Percentiles rank a stretch among this genome's conserved stretches.
These are phyloP conservation scores for Neurospora sp. DNA, from an alignment of 495 filamentous ascomycete species.

Conservation along the genomic window DNA sequence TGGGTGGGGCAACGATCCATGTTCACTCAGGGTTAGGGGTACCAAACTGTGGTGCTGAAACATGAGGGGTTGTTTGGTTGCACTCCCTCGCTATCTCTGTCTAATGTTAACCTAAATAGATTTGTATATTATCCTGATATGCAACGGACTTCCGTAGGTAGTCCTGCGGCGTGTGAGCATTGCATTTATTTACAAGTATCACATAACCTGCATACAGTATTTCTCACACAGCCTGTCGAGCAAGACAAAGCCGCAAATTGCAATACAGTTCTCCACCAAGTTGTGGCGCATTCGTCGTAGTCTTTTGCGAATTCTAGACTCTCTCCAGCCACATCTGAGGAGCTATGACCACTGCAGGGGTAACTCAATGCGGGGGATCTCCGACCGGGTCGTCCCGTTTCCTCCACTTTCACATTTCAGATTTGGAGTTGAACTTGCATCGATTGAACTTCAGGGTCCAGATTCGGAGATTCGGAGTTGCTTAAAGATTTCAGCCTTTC, in stretches of 20 bases:
- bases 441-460: background rate
- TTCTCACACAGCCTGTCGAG: background rate
- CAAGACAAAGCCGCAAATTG: background rate
- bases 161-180: too few relatives aligned
- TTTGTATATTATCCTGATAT: too few relatives aligned
- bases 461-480: background rate
- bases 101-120: background rate
- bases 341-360: background rate
- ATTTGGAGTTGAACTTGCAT: background rate
- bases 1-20: background rate
- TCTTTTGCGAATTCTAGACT: background rate
- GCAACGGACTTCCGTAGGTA: too few relatives aligned
- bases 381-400: background rate
- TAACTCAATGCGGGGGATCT: background rate
- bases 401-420: background rate
- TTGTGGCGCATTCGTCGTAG: background rate
- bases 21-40: background rate
- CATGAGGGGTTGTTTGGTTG: background rate
- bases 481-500: background rate
- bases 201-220: too few relatives aligned
- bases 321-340: background rate
- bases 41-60: background rate
- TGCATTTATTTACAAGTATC: too few relatives aligned
- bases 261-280: background rate
- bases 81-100: background rate